Evolutionary conservation across 495 filamentous ascomycete genomes (phyloP).

Genomic region (Penicillium diatomitis): DNA sequence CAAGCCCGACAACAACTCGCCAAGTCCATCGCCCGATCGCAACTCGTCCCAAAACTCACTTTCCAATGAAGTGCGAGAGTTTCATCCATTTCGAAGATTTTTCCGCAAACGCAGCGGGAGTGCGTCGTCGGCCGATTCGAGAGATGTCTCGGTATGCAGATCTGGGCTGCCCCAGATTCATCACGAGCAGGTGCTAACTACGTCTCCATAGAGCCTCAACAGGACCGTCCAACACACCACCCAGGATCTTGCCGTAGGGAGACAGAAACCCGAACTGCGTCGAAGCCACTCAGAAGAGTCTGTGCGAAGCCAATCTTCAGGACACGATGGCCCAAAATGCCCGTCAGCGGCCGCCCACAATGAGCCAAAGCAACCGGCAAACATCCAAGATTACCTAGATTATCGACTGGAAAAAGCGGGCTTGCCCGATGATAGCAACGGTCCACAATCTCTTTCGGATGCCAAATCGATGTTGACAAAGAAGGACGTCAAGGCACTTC

Average conservation of each 20-base stretch:
- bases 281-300: neutral
- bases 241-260: neutral
- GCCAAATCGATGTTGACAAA: constrained; percentile 33
- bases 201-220: neutral
- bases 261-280: neutral
- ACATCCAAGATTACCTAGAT: constrained; percentile 24
- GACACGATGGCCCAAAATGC: neutral
- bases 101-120: constrained; percentile 19
- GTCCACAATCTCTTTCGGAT: neutral
- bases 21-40: neutral
- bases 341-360: constrained; percentile 1
- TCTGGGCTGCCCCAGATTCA: neutral
- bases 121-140: neutral
- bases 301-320: neutral
- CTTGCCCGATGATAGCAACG: neutral
- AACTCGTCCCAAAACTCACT: constrained; percentile 1
- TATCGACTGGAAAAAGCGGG: constrained; percentile 9
- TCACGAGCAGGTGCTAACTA: too few species aligned
- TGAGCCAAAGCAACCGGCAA: constrained; percentile 22
- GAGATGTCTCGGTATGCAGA: neutral
- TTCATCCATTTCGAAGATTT: constrained; percentile 17
- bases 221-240: neutral
- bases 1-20: neutral
- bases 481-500: constrained; percentile 56
- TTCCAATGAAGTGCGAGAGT: constrained; percentile 1